Base-by-base conservation (phyloP, 768 basidiomycete genomes). In the Guyanaporus albipodus region DNA sequence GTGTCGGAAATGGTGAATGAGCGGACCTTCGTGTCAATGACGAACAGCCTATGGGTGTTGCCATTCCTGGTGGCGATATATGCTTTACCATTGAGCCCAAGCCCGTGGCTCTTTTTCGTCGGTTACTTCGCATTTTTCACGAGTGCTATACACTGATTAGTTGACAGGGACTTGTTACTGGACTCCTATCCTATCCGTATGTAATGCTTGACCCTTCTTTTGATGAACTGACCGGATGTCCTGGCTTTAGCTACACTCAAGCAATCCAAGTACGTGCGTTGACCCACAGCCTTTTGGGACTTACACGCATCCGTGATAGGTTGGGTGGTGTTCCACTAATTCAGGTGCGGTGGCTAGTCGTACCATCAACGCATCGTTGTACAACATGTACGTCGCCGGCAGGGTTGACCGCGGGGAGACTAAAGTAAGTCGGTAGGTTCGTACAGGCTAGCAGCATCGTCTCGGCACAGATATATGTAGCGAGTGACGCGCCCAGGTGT, bases 51-150 rank as follows among this genome's bases (percentile, higher is more conserved):
- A 4, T 87, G 84, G 84, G 62, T 70, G 0, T 63, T 85, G 14
- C 80, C 82, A 3, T 81, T 82, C 64, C 63, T 85, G 39, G 67
- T 85, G 23, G 79, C 79, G 0, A 46, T 82, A 14, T 78, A 77
- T 48, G 64, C 67, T 6, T 63, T 80, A 0, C 76, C 77, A 0
- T 64, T 58, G n/a, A 63, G 70, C 4, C 72, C 74, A 1, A 78
- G 76, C 39, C 75, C 68, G 19, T 81, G 79, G 80, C 38, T 73
- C 8, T 77, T 73, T 60, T 82, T 73, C 48, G 79, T 77, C 31
- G 33, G 75, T 50, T 49, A 5, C 37, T 11, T 10, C 15, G n/a
- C 14, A 6, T 6, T 19, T 14, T 32, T 35, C 26, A 2, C 17
- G 18, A 23, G 5, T n/a, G 15, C 1, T n/a, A n/a, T n/a, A n/a